Evolutionary conservation across 345 rosid species (phyloP).

Genomic region (Arabidopsis arenosa): DNA sequence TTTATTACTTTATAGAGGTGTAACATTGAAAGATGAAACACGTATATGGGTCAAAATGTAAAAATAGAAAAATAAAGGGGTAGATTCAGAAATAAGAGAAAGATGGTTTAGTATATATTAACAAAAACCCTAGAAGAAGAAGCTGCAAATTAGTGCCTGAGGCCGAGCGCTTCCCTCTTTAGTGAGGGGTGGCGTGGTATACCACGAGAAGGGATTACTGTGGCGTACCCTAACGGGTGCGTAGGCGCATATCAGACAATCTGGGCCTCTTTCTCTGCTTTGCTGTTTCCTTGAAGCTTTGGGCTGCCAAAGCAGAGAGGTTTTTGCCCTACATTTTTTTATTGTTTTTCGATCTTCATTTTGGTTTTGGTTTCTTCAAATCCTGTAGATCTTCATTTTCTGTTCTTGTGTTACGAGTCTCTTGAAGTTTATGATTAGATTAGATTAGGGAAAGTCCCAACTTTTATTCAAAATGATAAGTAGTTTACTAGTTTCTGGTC

Average conservation of each 20-base stretch:
- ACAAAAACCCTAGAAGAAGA: slow-evolving; percentile 16
- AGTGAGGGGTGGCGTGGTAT: slow-evolving; percentile 53
- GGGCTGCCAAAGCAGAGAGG: slow-evolving; percentile 28
- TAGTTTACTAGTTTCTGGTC: too few relatives aligned
- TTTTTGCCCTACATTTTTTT: slow-evolving; percentile 33
- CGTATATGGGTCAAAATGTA: too few relatives aligned
- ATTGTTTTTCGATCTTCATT: not conserved
- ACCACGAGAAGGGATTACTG: slow-evolving; percentile 46
- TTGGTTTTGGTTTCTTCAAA: not conserved
- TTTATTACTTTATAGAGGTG: too few relatives aligned
- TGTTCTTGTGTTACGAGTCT: not conserved
- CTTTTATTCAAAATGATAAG: not conserved
- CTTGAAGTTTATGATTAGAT: not conserved
- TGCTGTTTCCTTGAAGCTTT: slow-evolving; percentile 22
- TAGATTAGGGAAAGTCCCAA: not conserved
- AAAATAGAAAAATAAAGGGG: not conserved
- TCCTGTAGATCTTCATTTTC: not conserved
- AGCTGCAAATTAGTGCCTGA: slow-evolving; percentile 33
- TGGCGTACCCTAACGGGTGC: slow-evolving; percentile 43
- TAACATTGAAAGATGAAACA: too few relatives aligned
- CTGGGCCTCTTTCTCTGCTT: slow-evolving; percentile 28
- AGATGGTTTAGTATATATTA: not conserved
- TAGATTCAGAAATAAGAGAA: not conserved
- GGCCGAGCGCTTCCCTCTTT: slow-evolving; percentile 52
- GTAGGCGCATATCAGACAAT: slow-evolving; percentile 44